A percentile compares a stretch with the other conserved stretches of the same genome.
These are phyloP conservation scores for Xylaria hypoxylon DNA, from an alignment of 2,329 filamentous ascomycete species.

Conservation along the genomic window DNA sequence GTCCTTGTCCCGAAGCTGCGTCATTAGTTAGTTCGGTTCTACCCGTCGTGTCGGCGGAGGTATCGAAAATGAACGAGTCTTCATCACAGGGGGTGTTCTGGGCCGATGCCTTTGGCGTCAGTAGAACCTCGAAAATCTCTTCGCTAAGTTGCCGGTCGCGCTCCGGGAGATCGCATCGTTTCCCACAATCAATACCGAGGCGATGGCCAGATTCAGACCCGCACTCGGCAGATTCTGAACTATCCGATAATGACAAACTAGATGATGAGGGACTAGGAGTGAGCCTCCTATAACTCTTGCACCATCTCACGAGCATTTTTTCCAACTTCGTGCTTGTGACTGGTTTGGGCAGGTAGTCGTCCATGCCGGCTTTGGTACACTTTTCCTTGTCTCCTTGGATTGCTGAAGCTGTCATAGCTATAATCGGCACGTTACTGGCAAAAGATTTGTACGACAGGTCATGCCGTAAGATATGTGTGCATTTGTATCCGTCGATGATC, in stretches of 20 bases:
- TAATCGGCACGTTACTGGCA: not conserved
- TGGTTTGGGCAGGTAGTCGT: constrained; percentile 5
- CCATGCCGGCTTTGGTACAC: constrained; percentile 7
- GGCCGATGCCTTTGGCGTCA: not conserved
- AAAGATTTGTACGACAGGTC: not conserved
- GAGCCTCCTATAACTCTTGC: not conserved
- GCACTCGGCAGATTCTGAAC: not conserved
- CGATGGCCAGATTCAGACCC: not conserved
- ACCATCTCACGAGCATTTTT: constrained; percentile 6
- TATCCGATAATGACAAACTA: not conserved
- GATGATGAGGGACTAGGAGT: not conserved
- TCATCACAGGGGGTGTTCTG: not conserved
- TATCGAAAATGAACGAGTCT: not conserved
- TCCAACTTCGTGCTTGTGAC: not conserved
- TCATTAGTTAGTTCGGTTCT: not conserved
- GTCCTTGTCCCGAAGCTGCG: not conserved
- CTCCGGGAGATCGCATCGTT: not conserved
- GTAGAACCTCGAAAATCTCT: not conserved
- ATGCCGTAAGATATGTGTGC: not conserved
- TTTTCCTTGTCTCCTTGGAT: constrained; percentile 4
- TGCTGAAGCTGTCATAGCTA: constrained; percentile 12
- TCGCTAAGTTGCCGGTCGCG: not conserved
- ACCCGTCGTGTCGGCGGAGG: not conserved
- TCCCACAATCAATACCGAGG: not conserved
- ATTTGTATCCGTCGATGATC: constrained; percentile 1